A percentile compares a stretch with the other conserved stretches of the same genome.
phyloP scores from a whole-genome alignment of 352 stramenopile genomes.

The Phytophthora sp. region DNA sequence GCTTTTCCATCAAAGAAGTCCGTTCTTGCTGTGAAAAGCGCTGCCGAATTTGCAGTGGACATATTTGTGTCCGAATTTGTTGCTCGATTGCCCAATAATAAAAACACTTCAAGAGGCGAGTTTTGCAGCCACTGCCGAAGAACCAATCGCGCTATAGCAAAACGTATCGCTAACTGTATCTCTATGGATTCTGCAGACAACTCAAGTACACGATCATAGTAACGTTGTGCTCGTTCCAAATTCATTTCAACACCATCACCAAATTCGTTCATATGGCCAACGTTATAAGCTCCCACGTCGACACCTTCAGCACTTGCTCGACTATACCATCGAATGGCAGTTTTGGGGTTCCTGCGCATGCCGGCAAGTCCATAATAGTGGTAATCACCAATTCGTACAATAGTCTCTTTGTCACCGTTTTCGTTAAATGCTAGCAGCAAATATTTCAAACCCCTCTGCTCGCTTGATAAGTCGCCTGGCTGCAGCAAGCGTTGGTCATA shows the following conservation, averaged over 20 bases:
- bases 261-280: slow-evolving; percentile 78
- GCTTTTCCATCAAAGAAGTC: too few species aligned
- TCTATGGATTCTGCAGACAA: slow-evolving; percentile 42
- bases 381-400: slow-evolving; percentile 78
- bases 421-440: slow-evolving; percentile 38
- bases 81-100: slow-evolving; percentile 3
- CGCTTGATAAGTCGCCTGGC: slow-evolving; percentile 20
- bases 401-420: slow-evolving; percentile 62
- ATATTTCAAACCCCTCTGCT: slow-evolving; percentile 46
- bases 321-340: slow-evolving; percentile 74
- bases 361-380: slow-evolving; percentile 75
- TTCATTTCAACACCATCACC: slow-evolving; percentile 58
- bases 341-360: slow-evolving; percentile 29
- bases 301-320: slow-evolving; percentile 68
- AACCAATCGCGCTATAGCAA: slow-evolving; percentile 44
- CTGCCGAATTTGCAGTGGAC: slow-evolving; percentile 8
- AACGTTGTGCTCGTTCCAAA: slow-evolving; percentile 55
- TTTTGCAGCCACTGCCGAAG: slow-evolving; percentile 38
- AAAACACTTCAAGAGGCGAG: slow-evolving; percentile 27
- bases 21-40: slow-evolving; percentile 8
- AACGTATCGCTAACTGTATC: slow-evolving; percentile 37
- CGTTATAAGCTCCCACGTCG: slow-evolving; percentile 69
- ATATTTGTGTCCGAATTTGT: slow-evolving; percentile 12
- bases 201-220: slow-evolving; percentile 67
- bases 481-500: slow-evolving; percentile 64